Evolutionary conservation across 345 rosid genomes (phyloP).

Genomic region (Viola odorata): DNA sequence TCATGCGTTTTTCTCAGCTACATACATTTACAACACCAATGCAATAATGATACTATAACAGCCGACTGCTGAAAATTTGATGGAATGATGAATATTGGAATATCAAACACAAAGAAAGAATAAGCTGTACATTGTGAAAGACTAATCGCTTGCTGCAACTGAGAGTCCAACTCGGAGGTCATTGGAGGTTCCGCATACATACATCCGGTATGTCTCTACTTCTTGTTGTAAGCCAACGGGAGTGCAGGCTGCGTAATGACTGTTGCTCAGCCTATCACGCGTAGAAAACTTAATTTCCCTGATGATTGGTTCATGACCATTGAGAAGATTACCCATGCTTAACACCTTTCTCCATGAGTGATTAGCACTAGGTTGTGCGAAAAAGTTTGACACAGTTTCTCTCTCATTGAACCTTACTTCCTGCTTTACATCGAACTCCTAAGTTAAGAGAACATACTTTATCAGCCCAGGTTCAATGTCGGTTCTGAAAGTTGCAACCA

Average conservation of each 20-base stretch:
- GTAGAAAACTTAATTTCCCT: slow-evolving; percentile 74
- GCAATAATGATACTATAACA: no score
- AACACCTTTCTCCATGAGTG: slow-evolving; percentile 96
- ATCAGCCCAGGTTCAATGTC: not conserved
- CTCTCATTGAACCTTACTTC: slow-evolving; percentile 54
- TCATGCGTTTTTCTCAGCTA: no score
- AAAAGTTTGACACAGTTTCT: slow-evolving; percentile 56
- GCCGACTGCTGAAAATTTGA: not conserved
- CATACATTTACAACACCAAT: no score
- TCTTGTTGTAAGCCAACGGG: slow-evolving; percentile 38
- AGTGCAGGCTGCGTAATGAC: slow-evolving; percentile 48
- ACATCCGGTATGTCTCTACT: slow-evolving; percentile 83
- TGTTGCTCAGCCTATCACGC: slow-evolving; percentile 44
- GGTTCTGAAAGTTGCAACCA: no score
- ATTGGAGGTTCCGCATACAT: slow-evolving; percentile 79
- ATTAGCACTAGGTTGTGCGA: slow-evolving; percentile 64
- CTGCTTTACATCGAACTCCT: slow-evolving; percentile 65
- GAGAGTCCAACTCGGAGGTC: slow-evolving; percentile 93
- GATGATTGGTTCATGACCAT: slow-evolving; percentile 83
- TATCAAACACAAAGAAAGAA: not conserved
- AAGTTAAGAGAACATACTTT: slow-evolving; percentile 13
- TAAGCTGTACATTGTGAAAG: not conserved
- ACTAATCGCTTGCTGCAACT: slow-evolving; percentile 71
- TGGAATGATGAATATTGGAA: not conserved
- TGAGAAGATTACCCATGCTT: slow-evolving; percentile 95